Base-by-base conservation (phyloP, 148 eudicot genomes). In the Limonium bicolor region DNA sequence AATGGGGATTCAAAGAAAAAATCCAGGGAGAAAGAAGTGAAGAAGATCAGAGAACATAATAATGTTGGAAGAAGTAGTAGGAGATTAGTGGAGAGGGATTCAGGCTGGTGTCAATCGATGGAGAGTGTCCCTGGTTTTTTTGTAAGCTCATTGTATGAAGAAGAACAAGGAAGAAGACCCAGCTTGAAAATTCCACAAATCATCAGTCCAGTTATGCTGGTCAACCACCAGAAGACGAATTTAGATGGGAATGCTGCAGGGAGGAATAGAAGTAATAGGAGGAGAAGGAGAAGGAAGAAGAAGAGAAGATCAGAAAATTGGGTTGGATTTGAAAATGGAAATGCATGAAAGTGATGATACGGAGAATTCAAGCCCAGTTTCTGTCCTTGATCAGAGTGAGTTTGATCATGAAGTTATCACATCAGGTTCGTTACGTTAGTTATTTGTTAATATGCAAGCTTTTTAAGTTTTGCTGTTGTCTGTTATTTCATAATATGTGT, bases 351-450 rank as follows among this genome's bases (percentile, higher is more conserved):
- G 48, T 13, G n/a, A n/a, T n/a, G 75, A 68, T 18, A 63, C 76
- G 1, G 83, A 75, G 15, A 72, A 86, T 70, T 65, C 64, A 27
- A 86, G 93, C 48, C 96, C 96, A 2, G 77, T 75, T 50, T 86
- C 87, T 56, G 87, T 86, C 68, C 84, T 86, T 62, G 93, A 81
- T 53, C 64, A 61, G 24, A 41, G 51, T 48, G 71, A 64, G 24
- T 69, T 77, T 34, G 70, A 74, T 56, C 66, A 46, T 48, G 62
- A 66, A 48, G 50, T 42, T 59, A 49, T 69, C 23, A 50, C 48
- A 17, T 52, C 86, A 72, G 82, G 86, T 80, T 4, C 2, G 7
- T 41, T 16, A 5, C 23, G 20, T 41, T 1, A 41, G 4, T 41
- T 16, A 18, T 9, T 16, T 4, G 23, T 20, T 19, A 11, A 12